phyloP scores from a whole-genome alignment of 2,329 filamentous ascomycete species.

The Fusarium foetens region DNA sequence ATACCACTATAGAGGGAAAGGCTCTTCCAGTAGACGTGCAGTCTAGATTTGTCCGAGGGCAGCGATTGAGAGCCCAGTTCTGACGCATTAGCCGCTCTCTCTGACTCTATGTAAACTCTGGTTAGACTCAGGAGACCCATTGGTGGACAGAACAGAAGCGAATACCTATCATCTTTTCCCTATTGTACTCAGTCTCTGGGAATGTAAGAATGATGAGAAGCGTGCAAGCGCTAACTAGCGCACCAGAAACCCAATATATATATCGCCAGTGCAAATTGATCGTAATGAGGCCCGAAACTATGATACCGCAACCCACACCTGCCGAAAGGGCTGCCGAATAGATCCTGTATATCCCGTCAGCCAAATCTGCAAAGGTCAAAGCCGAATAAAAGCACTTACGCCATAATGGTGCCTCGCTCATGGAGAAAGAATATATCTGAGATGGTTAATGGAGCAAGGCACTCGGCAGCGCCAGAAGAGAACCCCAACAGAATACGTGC shows the following conservation, averaged over 20 bases:
- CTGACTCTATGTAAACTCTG: no score
- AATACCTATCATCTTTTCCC: no score
- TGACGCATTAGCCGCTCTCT: no score
- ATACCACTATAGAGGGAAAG: constrained; percentile 54
- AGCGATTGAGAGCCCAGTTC: no score
- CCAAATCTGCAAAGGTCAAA: no score
- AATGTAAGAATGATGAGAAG: constrained; percentile 63
- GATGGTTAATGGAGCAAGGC: constrained; percentile 52
- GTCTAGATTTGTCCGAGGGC: neutral
- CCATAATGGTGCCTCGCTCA: constrained; percentile 62
- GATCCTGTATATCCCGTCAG: constrained; percentile 38
- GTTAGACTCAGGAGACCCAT: no score
- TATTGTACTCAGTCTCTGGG: constrained; percentile 57
- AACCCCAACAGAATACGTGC: no score
- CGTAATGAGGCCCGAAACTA: constrained; percentile 60
- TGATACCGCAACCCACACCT: constrained; percentile 55
- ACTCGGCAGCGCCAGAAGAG: constrained; percentile 48
- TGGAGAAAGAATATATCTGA: constrained; percentile 37
- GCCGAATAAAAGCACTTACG: neutral
- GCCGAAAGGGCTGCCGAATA: constrained; percentile 56
- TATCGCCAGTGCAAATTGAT: constrained; percentile 60
- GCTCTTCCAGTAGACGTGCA: constrained; percentile 21
- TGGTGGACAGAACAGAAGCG: no score
- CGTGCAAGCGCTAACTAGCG: constrained; percentile 59
- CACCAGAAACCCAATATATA: constrained; percentile 62